Conservation (phyloP, 768 basidiomycete species). For the Trametes cingulata region DNA sequence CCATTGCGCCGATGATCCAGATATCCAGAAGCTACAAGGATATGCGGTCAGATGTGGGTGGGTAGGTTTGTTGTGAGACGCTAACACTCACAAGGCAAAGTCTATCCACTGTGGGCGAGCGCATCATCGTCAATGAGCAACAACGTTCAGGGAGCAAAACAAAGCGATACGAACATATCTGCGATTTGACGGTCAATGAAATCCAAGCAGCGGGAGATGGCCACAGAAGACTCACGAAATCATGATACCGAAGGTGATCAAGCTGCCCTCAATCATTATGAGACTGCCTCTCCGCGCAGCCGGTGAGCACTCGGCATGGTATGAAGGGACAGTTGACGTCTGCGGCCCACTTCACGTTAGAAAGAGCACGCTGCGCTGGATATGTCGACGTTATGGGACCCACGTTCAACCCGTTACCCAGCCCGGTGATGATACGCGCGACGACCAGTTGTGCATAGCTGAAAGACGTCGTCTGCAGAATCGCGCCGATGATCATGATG, state of each 20-base stretch:
- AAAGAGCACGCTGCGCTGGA: neutral
- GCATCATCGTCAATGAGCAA: neutral
- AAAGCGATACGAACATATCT: conserved; percentile 27
- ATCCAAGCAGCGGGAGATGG: neutral
- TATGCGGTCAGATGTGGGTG: neutral
- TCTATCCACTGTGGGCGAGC: conserved; percentile 53
- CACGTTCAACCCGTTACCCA: conserved; percentile 68
- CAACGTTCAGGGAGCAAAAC: neutral
- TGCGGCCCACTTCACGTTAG: conserved; percentile 24
- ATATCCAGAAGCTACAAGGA: conserved; percentile 48
- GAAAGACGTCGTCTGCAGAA: conserved; percentile 57
- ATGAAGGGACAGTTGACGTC: conserved; percentile 67
- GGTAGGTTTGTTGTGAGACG: neutral
- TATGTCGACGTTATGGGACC: conserved; percentile 26
- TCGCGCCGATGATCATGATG: conserved; percentile 64
- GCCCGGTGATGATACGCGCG: conserved; percentile 58
- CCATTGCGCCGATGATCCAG: conserved; percentile 57
- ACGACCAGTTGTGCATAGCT: conserved; percentile 63
- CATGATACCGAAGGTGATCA: conserved; percentile 66
- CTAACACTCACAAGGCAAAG: conserved; percentile 52
- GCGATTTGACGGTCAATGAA: neutral
- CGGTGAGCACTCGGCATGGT: conserved; percentile 67
- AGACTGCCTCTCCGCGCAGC: conserved; percentile 58
- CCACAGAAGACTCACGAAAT: conserved; percentile 46
- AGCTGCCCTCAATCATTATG: conserved; percentile 65